Evolutionary conservation across 495 filamentous ascomycete species (phyloP).

Genomic region (Neohortaea acidophila): DNA sequence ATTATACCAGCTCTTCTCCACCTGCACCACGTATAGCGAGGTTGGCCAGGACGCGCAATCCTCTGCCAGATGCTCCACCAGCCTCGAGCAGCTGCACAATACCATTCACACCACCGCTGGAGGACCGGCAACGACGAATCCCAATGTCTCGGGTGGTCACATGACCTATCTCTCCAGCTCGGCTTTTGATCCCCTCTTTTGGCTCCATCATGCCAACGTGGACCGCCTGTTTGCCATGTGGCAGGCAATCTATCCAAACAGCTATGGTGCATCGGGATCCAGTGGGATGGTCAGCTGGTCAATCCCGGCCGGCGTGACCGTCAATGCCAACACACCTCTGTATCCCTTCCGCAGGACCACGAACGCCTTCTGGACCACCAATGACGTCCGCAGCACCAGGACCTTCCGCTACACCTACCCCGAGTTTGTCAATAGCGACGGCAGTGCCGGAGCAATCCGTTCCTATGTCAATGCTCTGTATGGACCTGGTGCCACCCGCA

Average conservation of each 20-base stretch:
- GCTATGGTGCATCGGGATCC: constrained; percentile 16
- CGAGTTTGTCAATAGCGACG: constrained; percentile 18
- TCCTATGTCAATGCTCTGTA: constrained; percentile 20
- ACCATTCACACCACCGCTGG: constrained; percentile 18
- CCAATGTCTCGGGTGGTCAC: constrained; percentile 13
- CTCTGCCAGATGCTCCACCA: constrained; percentile 18
- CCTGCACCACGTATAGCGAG: constrained; percentile 13
- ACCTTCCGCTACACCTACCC: constrained; percentile 22
- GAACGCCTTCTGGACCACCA: constrained; percentile 17
- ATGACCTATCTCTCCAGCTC: constrained; percentile 19
- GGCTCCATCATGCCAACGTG: constrained; percentile 22
- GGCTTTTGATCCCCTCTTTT: constrained; percentile 21
- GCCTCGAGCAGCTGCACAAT: constrained; percentile 21
- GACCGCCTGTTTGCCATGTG: constrained; percentile 22
- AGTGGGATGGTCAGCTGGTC: constrained; percentile 14
- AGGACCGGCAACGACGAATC: constrained; percentile 5
- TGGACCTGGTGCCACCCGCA: constrained; percentile 15
- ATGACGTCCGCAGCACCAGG: constrained; percentile 14
- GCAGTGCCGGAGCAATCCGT: constrained; percentile 12
- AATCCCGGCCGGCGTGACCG: constrained; percentile 12
- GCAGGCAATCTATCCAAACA: constrained; percentile 16
- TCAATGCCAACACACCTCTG: constrained; percentile 15
- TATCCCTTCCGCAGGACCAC: constrained; percentile 19
- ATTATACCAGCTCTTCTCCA: constrained; percentile 19
- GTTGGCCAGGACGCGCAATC: constrained; percentile 18